Evolutionary conservation across 192 early-diverging fungal genomes (phyloP), one percentile per base, ranked within the genome.

Genomic region (Coemansia sp.): DNA sequence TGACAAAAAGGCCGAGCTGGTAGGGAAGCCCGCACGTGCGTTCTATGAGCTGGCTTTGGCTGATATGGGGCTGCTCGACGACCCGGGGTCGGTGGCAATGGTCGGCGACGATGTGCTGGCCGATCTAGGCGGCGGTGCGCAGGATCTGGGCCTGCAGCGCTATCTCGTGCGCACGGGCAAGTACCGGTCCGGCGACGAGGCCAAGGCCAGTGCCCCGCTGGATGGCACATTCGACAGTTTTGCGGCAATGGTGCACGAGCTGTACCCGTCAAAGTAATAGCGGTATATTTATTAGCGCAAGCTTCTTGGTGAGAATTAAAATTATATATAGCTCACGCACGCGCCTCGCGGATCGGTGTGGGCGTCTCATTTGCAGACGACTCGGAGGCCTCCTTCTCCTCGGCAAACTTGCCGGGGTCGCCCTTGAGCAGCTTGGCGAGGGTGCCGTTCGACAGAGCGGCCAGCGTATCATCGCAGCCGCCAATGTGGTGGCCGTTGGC

Each of bases 31-130:
- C 0, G 72, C 77, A 4, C 80, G 56, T 35, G 81, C 77, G 22
- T 95, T 96, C 65, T 95, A 90, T 60, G 80, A 88, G 61, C 51
- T 89, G 19, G 94, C 89, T 0, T 67, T 96, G 23, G 80, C 83
- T 42, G 87, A 89, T 57, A 83, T 94, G 86, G 73, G 63, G 21
- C 44, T 82, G 62, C 50, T 77, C 6, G 66, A 58, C 16, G 24
- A 50, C 18, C 82, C 88, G 0, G 58, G 71, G 28, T 55, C 79
- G 4, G 90, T 89, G 31, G 88, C 87, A 1, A 93, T 94, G 86
- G 85, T 96, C 54, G 94, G 94, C 32, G 94, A 96, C 65, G 91
- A 94, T 33, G 87, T 94, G 6, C 65, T 81, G 7, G 88, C 88
- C 29, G 94, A 96, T 68, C 81, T 94, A 4, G 90, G 88, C 19